Evolutionary conservation across 257 asterid species (phyloP).

Genomic region (Salvia miltiorrhiza): DNA sequence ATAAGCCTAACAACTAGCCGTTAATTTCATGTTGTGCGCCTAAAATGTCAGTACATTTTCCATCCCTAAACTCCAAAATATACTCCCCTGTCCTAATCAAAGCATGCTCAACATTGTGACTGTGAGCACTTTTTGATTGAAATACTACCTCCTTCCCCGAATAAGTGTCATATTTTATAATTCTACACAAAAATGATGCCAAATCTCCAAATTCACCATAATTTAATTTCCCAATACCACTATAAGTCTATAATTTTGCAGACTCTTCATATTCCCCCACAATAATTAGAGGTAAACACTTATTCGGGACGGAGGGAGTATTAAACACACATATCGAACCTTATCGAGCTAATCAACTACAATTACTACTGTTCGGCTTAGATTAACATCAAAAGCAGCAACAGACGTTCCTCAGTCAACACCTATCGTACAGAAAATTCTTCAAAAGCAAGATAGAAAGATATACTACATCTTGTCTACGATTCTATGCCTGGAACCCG

Average conservation of each 20-base stretch:
- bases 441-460: background rate
- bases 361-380: slow-evolving; percentile 1
- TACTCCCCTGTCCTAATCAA: background rate
- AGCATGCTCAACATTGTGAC: background rate
- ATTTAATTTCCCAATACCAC: too few relatives aligned
- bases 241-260: too few relatives aligned
- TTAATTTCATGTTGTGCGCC: background rate
- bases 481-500: slow-evolving; percentile 63
- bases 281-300: too few relatives aligned
- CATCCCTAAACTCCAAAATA: background rate
- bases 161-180: too few relatives aligned
- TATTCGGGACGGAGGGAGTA: too few relatives aligned
- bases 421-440: background rate
- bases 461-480: slow-evolving; percentile 60
- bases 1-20: background rate
- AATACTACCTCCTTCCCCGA: background rate
- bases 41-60: background rate
- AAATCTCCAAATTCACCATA: too few relatives aligned
- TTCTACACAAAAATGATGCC: too few relatives aligned
- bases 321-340: background rate
- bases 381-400: slow-evolving; percentile 9
- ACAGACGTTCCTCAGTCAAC: background rate
- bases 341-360: background rate
- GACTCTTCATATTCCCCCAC: too few relatives aligned
- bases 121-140: background rate